Conservation (phyloP, 2,329 filamentous ascomycete species). For the Pseudocercospora eumusae region DNA sequence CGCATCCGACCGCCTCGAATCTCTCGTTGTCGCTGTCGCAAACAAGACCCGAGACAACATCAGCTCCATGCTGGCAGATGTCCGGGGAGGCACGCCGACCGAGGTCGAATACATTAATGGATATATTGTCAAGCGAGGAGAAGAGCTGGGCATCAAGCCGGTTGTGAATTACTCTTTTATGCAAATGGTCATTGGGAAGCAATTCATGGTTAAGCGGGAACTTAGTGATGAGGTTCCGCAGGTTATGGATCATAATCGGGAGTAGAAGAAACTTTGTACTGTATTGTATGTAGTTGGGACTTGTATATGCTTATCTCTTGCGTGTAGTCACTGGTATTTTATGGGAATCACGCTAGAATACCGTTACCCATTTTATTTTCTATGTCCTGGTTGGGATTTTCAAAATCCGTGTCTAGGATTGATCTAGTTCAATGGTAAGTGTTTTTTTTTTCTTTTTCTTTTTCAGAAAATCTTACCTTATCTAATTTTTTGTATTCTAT, state of each 20-base stretch:
- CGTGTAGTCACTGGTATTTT: no score
- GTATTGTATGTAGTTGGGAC: not conserved
- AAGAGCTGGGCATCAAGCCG: slow-evolving; percentile 70
- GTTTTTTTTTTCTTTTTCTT: no score
- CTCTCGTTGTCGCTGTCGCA: slow-evolving; percentile 58
- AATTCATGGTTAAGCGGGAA: slow-evolving; percentile 49
- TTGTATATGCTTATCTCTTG: not conserved
- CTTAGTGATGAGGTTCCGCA: slow-evolving; percentile 44
- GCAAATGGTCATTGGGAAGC: slow-evolving; percentile 72
- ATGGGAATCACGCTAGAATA: no score
- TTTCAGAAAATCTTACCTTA: no score
- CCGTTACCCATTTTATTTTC: no score
- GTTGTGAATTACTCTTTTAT: slow-evolving; percentile 72
- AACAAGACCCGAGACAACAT: slow-evolving; percentile 57
- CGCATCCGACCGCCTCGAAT: slow-evolving; percentile 61
- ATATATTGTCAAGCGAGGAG: slow-evolving; percentile 75
- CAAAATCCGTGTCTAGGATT: no score
- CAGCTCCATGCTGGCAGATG: slow-evolving; percentile 68
- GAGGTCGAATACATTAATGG: slow-evolving; percentile 87
- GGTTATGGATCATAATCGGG: slow-evolving; percentile 15
- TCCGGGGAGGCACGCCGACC: slow-evolving; percentile 62
- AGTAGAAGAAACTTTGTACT: no score
- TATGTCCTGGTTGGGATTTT: no score
- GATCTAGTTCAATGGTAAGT: no score
- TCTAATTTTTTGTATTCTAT: no score